A percentile compares a stretch with the other conserved stretches of the same genome.
Conservation (phyloP, 805 yeast genomes). For the Saccharomycopsis fodiens region DNA sequence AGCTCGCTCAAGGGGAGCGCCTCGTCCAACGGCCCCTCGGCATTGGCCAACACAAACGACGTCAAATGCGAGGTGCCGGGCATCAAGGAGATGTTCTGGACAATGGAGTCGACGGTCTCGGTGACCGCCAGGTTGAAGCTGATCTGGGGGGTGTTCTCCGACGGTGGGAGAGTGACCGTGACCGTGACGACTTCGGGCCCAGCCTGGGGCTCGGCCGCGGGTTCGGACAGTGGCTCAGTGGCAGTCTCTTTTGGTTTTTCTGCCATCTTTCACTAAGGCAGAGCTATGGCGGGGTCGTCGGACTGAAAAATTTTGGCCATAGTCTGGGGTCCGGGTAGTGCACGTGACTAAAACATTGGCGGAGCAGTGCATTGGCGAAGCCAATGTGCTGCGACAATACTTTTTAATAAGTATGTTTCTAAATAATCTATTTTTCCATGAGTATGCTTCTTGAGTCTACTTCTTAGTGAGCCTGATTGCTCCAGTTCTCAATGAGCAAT, state of each 20-base stretch:
- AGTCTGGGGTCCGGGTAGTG: background rate
- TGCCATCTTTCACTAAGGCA: no score
- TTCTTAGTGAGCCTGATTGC: no score
- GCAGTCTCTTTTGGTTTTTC: background rate
- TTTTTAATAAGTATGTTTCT: no score
- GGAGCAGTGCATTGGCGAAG: no score
- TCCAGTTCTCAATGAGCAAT: no score
- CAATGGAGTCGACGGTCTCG: conserved; percentile 51
- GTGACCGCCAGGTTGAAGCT: conserved; percentile 20
- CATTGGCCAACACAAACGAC: conserved; percentile 39
- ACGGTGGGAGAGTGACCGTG: conserved; percentile 3
- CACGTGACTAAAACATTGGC: no score
- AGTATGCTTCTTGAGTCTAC: no score
- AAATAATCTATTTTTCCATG: no score
- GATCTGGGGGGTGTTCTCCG: background rate
- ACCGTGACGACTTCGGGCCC: conserved; percentile 2
- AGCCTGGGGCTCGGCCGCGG: background rate
- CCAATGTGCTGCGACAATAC: no score
- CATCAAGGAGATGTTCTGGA: conserved; percentile 48
- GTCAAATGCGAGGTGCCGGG: conserved; percentile 55
- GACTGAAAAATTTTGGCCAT: background rate
- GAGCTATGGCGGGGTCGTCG: background rate
- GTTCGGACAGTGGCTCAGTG: no score
- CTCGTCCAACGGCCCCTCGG: conserved; percentile 27
- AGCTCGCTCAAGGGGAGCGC: conserved; percentile 19